A percentile compares a stretch with the other conserved stretches of the same genome.
Evolutionary conservation across 116 monocot species (phyloP).

Genomic region (Posidonia oceanica): DNA sequence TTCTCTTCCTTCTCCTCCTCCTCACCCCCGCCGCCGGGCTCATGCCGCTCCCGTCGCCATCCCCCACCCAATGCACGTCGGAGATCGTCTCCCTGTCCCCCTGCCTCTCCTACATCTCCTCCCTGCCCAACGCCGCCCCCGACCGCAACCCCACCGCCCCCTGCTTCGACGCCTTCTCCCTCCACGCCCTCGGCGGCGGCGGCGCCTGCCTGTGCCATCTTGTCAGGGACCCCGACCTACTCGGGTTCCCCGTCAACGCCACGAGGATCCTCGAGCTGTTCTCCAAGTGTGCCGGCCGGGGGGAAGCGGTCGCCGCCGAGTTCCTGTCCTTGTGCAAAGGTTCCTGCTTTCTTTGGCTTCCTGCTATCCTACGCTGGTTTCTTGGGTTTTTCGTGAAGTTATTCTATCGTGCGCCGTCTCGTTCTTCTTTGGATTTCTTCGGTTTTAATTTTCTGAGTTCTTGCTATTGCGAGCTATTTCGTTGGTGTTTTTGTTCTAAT

Average conservation of each 20-base stretch:
- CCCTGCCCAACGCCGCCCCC: slow-evolving; percentile 1
- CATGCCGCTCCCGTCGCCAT: not conserved
- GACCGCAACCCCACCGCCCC: not conserved
- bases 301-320: too few relatives aligned
- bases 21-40: not conserved
- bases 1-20: not conserved
- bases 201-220: slow-evolving; percentile 21
- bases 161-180: slow-evolving; percentile 13
- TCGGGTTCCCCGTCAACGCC: slow-evolving; percentile 20
- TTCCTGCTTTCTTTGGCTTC: too few relatives aligned
- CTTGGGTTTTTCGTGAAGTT: too few relatives aligned
- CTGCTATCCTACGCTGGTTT: too few relatives aligned
- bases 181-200: not conserved
- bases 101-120: slow-evolving; percentile 13
- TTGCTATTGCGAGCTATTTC: too few relatives aligned
- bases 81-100: slow-evolving; percentile 12
- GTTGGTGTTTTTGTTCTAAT: too few relatives aligned
- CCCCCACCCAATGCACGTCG: not conserved
- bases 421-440: too few relatives aligned
- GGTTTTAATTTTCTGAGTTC: too few relatives aligned
- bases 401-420: too few relatives aligned
- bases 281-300: not conserved
- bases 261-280: slow-evolving; percentile 7
- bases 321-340: too few relatives aligned
- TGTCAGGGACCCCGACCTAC: slow-evolving; percentile 4